phyloP scores from a whole-genome alignment of 176 grass and related monocot species.

The Juncus inflexus region DNA sequence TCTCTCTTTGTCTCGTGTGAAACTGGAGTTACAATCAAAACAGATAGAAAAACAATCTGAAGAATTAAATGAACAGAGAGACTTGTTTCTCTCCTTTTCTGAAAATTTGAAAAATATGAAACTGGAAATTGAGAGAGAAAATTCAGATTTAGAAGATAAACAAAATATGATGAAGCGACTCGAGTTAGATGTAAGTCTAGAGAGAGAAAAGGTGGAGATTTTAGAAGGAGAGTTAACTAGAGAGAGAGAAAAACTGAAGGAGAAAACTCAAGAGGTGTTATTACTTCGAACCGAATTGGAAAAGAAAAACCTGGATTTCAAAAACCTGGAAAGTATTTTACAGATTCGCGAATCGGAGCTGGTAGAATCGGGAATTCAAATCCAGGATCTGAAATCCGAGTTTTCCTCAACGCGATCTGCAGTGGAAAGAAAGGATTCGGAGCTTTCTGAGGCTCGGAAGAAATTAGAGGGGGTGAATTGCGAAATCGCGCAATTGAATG shows the following conservation, averaged over 20 bases:
- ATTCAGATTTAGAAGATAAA: conserved; percentile 40
- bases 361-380: conserved; percentile 57
- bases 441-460: conserved; percentile 42
- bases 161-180: conserved; percentile 43
- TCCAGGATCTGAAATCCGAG: conserved; percentile 70
- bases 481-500: conserved; percentile 29
- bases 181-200: conserved; percentile 40
- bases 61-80: conserved; percentile 48
- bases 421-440: conserved; percentile 58
- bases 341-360: conserved; percentile 61
- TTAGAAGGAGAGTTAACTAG: conserved; percentile 52
- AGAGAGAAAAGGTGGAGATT: conserved; percentile 44
- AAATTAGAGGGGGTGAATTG: conserved; percentile 27
- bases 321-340: conserved; percentile 53
- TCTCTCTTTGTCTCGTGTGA: conserved; percentile 45
- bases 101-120: conserved; percentile 57
- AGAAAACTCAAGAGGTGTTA: conserved; percentile 49
- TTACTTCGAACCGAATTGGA: conserved; percentile 58
- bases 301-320: conserved; percentile 48
- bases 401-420: conserved; percentile 45
- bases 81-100: conserved; percentile 51
- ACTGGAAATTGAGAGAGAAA: conserved; percentile 44
- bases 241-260: conserved; percentile 57
- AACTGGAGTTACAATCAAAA: conserved; percentile 50
- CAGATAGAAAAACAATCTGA: conserved; percentile 47